Conservation (phyloP, 768 basidiomycete species). For the Mycena olivaceomarginata region DNA sequence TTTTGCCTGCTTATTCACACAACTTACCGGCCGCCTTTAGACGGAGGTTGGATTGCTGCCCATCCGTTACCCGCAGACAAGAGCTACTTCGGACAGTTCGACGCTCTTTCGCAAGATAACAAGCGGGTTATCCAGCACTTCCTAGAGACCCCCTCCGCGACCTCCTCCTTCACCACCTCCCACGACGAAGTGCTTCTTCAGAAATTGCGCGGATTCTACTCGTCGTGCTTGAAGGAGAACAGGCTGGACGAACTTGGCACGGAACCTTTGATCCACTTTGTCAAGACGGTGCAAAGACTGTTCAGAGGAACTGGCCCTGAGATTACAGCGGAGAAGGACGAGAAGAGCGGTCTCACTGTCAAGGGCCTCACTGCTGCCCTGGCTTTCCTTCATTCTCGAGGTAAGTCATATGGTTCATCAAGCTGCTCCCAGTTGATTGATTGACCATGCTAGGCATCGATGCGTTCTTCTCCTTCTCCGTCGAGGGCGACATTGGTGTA, state of each 20-base stretch:
- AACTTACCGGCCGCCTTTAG: constrained; percentile 58
- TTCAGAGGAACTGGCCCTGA: constrained; percentile 73
- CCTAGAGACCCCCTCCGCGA: constrained; percentile 70
- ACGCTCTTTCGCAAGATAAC: constrained; percentile 84
- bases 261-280: constrained; percentile 81
- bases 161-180: constrained; percentile 54
- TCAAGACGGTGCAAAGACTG: constrained; percentile 75
- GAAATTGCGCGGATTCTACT: constrained; percentile 85
- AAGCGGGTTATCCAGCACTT: constrained; percentile 85
- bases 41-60: constrained; percentile 90
- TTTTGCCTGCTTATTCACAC: constrained; percentile 21
- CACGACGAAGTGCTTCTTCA: constrained; percentile 74
- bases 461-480: constrained; percentile 85
- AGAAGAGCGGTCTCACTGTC: constrained; percentile 62
- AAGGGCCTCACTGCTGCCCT: constrained; percentile 88
- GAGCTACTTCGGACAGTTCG: constrained; percentile 82
- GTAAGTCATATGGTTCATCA: constrained; percentile 59
- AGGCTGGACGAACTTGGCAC: constrained; percentile 84
- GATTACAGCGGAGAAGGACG: constrained; percentile 49
- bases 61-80: constrained; percentile 94
- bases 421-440: neutral
- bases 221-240: constrained; percentile 89
- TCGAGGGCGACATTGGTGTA: constrained; percentile 91
- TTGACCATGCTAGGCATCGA: constrained; percentile 73
- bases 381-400: constrained; percentile 91